Conservation (phyloP, 2,329 filamentous ascomycete genomes). For the Scytalidium lignicola region DNA sequence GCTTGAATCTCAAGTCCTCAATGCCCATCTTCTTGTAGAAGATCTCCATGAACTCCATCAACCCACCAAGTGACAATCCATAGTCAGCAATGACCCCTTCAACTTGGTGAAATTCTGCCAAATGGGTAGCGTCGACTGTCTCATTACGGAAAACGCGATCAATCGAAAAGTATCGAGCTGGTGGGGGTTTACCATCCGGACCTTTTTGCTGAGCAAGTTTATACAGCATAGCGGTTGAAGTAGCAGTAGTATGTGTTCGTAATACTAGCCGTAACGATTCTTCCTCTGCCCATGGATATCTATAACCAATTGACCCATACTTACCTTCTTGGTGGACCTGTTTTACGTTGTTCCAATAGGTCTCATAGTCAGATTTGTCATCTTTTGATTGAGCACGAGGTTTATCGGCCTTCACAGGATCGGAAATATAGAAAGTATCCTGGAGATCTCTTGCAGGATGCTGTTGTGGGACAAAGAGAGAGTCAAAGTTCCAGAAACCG, state of each 20-base stretch:
- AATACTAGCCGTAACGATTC: slow-evolving; percentile 85
- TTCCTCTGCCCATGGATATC: slow-evolving; percentile 86
- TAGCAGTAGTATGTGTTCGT: slow-evolving; percentile 91
- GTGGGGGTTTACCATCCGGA: slow-evolving; percentile 58
- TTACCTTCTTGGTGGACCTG: slow-evolving; percentile 87
- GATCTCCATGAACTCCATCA: slow-evolving; percentile 91
- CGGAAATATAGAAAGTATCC: slow-evolving; percentile 97
- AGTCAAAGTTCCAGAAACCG: slow-evolving; percentile 98
- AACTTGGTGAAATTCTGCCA: slow-evolving; percentile 97
- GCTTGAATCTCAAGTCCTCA: slow-evolving; percentile 83
- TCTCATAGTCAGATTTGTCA: slow-evolving; percentile 63
- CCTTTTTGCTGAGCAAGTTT: slow-evolving; percentile 79
- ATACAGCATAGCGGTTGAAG: slow-evolving; percentile 86
- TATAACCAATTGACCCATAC: slow-evolving; percentile 92
- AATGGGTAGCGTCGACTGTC: slow-evolving; percentile 91
- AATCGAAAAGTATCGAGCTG: slow-evolving; percentile 95
- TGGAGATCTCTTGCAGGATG: slow-evolving; percentile 95
- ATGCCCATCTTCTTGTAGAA: slow-evolving; percentile 98
- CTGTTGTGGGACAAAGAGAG: slow-evolving; percentile 94
- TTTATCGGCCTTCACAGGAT: slow-evolving; percentile 71
- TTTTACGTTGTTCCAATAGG: slow-evolving; percentile 84
- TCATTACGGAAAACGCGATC: slow-evolving; percentile 98
- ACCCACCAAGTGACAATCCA: slow-evolving; percentile 80
- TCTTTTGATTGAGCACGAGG: slow-evolving; percentile 53
- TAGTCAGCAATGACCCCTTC: slow-evolving; percentile 99